Base-by-base conservation (phyloP, 2,329 filamentous ascomycete species). In the Cytospora piceae region DNA sequence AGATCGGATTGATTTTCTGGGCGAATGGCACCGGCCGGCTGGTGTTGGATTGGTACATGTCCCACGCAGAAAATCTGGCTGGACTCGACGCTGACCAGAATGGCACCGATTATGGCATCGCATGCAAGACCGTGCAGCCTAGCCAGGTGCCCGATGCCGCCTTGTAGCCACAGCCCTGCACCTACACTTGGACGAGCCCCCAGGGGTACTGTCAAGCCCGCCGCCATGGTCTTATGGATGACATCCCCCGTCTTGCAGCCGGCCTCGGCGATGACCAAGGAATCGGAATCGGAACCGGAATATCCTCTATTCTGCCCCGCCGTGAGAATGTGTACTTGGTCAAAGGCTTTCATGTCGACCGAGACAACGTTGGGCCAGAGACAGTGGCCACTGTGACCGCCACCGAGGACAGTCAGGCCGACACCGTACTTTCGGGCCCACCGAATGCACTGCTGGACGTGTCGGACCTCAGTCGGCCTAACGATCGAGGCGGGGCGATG, bases 131-230 rank as follows among this genome's bases (percentile, higher is more conserved):
- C 86, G 68, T 86, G 74, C 11, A 79, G 63, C 65, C 86, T 78
- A 42, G 82, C 71, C n/a, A 87, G 75, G 69, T 88, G 85, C 2
- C 87, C 86, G 58, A 90, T 86, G 61, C 87, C 87, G 51, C 87
- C 87, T 77, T 90, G 86, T 56, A 90, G 77, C 85, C 85, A 89
- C 17, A 87, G 69, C 0, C 87, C 87, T 0, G 85, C 82, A 3
- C 87, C 87, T 31, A 90, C 85, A 69, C 86, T 89, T 68, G 87
- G 87, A 7, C 87, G 84, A 31, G 85, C 72, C 2, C 87, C 87
- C 3, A 90, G 72, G 0, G 87, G 86, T 2, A 90, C 81, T 63
- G 82, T 84, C 61, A 89, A 0, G 2, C 81, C 83, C 0, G 69
- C 76, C 1, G 65, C 74, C 77, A 82, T 82, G 46, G 83, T 70